A percentile compares a stretch with the other conserved stretches of the same genome.
phyloP scores from a whole-genome alignment of 1,284 basidiomycete genomes.

The Tylopilus sp. region DNA sequence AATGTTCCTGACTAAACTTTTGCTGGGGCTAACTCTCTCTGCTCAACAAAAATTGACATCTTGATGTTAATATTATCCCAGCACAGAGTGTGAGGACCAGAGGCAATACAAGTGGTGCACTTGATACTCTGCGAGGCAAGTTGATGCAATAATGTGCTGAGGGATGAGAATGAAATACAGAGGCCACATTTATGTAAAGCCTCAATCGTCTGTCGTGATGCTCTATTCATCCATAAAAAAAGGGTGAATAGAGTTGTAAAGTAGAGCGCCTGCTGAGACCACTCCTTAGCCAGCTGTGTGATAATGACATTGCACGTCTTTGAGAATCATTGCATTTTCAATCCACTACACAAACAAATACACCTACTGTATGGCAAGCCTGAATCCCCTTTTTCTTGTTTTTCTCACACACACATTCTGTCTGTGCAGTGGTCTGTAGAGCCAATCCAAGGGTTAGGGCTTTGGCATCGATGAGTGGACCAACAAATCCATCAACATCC shows the following conservation, averaged over 20 bases:
- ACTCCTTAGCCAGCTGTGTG: not conserved
- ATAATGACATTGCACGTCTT: conserved; percentile 6
- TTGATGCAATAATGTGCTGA: not conserved
- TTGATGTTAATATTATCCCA: conserved; percentile 1
- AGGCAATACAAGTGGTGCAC: not conserved
- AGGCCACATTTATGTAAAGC: not conserved
- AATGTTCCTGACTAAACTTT: conserved; percentile 11
- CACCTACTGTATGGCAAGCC: not conserved
- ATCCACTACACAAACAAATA: not conserved
- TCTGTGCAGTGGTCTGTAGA: not conserved
- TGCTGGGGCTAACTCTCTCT: not conserved
- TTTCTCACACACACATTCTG: not conserved
- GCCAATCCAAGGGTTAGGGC: not conserved
- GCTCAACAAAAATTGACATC: conserved; percentile 1
- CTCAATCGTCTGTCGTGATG: not conserved
- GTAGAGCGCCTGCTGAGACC: not conserved
- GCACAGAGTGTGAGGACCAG: not conserved
- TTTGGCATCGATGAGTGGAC: not conserved
- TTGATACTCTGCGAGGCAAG: not conserved
- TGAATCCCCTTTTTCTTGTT: not conserved
- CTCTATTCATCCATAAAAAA: not conserved
- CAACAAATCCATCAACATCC: not conserved
- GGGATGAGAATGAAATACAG: not conserved
- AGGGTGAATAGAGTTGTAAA: not conserved
- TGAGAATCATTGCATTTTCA: not conserved